Conservation (phyloP, 2,329 filamentous ascomycete species). For the Fusarium secorum region DNA sequence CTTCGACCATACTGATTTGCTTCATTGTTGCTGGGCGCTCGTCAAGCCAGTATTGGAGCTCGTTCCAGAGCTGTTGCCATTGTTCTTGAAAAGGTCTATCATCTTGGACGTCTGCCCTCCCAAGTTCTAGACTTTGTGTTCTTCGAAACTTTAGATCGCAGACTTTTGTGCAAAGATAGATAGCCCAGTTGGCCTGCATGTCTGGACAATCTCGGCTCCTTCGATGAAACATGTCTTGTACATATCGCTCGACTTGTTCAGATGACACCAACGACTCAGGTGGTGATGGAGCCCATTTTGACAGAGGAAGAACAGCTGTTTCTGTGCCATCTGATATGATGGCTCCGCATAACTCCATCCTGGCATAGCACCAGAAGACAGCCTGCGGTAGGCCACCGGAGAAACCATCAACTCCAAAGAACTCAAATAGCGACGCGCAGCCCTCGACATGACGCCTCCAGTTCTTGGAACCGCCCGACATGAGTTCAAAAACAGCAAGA, state of each 20-base stretch:
- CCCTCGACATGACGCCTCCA: conserved; percentile 66
- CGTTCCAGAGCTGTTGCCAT: conserved; percentile 56
- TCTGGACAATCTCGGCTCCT: conserved; percentile 49
- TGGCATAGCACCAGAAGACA: conserved; percentile 65
- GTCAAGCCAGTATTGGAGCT: conserved; percentile 56
- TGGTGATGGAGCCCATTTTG: conserved; percentile 54
- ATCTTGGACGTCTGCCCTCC: conserved; percentile 47
- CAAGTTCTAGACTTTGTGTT: conserved; percentile 50
- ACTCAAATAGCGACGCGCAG: conserved; percentile 61
- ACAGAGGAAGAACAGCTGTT: conserved; percentile 57
- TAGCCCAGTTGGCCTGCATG: conserved; percentile 63
- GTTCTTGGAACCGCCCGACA: conserved; percentile 57
- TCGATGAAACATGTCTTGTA: conserved; percentile 39
- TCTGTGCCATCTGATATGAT: conserved; percentile 60
- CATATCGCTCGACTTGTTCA: conserved; percentile 13
- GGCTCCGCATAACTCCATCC: conserved; percentile 64
- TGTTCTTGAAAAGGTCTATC: conserved; percentile 48
- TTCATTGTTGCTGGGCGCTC: conserved; percentile 51
- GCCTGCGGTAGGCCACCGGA: conserved; percentile 56
- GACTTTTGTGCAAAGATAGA: conserved; percentile 60
- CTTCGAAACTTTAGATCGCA: conserved; percentile 54
- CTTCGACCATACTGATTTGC: conserved; percentile 33
- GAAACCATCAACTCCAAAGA: conserved; percentile 58
- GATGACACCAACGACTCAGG: conserved; percentile 11
- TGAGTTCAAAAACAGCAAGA: conserved; percentile 57